A percentile compares a stretch with the other conserved stretches of the same genome.
phyloP scores from a whole-genome alignment of 192 early-diverging fungal genomes.

The Gigaspora rosea region DNA sequence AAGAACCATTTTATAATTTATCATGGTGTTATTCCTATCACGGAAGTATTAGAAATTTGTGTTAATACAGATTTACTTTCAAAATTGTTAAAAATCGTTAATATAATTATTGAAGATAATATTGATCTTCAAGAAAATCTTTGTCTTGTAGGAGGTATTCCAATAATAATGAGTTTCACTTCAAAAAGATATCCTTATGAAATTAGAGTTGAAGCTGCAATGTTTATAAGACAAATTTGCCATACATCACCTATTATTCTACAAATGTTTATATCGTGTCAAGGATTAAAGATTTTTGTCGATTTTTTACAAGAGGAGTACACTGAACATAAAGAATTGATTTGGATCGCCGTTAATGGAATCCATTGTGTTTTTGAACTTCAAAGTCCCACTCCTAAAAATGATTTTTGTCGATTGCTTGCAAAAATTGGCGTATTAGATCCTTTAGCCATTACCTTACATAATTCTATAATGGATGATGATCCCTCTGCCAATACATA shows the following conservation, averaged over 20 bases:
- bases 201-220: constrained; percentile 51
- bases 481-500: constrained; percentile 33
- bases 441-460: constrained; percentile 44
- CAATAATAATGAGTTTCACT: constrained; percentile 50
- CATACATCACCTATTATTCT: constrained; percentile 47
- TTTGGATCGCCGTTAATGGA: constrained; percentile 55
- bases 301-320: constrained; percentile 54
- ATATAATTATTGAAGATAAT: constrained; percentile 44
- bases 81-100: constrained; percentile 41
- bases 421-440: constrained; percentile 55
- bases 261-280: constrained; percentile 63
- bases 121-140: constrained; percentile 51
- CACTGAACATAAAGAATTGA: constrained; percentile 44
- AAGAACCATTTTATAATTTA: constrained; percentile 46
- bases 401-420: constrained; percentile 58
- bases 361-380: constrained; percentile 56
- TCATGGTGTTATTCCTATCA: constrained; percentile 49
- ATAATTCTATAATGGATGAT: constrained; percentile 43
- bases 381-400: constrained; percentile 55
- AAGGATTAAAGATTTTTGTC: constrained; percentile 51
- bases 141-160: constrained; percentile 57
- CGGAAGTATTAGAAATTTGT: constrained; percentile 48
- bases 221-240: constrained; percentile 55
- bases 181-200: constrained; percentile 39
- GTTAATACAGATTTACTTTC: constrained; percentile 33